phyloP scores from a whole-genome alignment of 108 stramenopile species.

The Nitzschia sp. region DNA sequence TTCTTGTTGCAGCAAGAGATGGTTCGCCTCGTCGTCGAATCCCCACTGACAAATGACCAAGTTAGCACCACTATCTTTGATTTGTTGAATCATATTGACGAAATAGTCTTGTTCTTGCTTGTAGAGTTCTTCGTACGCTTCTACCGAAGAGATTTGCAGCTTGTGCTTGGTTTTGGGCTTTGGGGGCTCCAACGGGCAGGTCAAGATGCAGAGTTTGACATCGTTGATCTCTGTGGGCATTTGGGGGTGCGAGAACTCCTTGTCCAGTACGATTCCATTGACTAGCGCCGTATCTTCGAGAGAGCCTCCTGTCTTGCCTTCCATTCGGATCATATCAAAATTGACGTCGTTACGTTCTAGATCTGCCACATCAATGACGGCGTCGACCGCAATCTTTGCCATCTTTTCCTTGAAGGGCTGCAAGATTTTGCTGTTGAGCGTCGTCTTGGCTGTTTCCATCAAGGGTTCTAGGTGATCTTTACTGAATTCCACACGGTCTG shows the following conservation, averaged over 20 bases:
- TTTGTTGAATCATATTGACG: conserved; percentile 95
- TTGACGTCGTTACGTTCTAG: conserved; percentile 97
- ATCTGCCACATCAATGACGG: conserved; percentile 96
- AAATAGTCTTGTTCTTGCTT: conserved; percentile 97
- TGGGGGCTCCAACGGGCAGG: conserved; percentile 99
- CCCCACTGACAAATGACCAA: conserved; percentile 99
- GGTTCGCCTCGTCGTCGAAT: conserved; percentile 99
- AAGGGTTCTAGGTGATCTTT: conserved; percentile 88
- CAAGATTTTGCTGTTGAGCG: conserved; percentile 95
- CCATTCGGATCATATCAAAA: conserved; percentile 99
- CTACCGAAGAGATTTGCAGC: conserved; percentile 94
- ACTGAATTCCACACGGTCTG: conserved; percentile 87
- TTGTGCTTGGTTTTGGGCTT: conserved; percentile 99
- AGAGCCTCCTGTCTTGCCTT: conserved; percentile 98
- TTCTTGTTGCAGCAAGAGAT: conserved; percentile 92
- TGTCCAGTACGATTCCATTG: conserved; percentile 97
- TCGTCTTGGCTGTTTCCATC: conserved; percentile 95
- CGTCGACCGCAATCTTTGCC: conserved; percentile 95
- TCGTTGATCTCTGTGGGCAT: conserved; percentile 92
- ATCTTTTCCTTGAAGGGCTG: conserved; percentile 94
- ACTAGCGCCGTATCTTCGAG: conserved; percentile 97
- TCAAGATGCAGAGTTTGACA: conserved; percentile 96
- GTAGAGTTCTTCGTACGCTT: conserved; percentile 95
- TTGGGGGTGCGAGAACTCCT: conserved; percentile 98
- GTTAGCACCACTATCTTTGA: conserved; percentile 98